Conservation (phyloP, 1,284 basidiomycete species). For the Marasmius sp. region DNA sequence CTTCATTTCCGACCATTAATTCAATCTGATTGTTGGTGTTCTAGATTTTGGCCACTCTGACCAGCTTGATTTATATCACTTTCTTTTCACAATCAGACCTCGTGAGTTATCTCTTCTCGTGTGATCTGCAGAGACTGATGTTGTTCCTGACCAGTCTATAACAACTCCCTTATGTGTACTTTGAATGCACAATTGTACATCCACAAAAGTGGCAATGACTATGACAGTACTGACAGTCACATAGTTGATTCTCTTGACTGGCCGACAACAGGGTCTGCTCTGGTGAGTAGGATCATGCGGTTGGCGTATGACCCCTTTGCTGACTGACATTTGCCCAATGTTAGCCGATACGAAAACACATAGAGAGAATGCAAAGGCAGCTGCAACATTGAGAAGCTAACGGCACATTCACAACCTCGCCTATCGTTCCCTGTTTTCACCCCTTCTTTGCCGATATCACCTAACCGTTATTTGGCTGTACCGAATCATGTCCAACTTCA, state of each 20-base stretch:
- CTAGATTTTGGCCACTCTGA: constrained; percentile 37
- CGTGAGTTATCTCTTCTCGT: constrained; percentile 27
- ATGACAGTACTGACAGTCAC: constrained; percentile 19
- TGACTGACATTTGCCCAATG: not conserved
- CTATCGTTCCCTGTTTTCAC: not conserved
- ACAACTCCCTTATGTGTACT: constrained; percentile 50
- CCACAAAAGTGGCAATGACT: constrained; percentile 26
- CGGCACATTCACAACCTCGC: no score
- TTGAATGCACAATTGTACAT: constrained; percentile 45
- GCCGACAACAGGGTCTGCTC: not conserved
- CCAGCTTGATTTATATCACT: constrained; percentile 43
- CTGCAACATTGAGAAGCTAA: no score
- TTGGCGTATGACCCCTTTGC: not conserved
- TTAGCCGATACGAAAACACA: no score
- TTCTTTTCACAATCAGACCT: constrained; percentile 55
- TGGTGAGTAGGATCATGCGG: not conserved
- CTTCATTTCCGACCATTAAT: not conserved
- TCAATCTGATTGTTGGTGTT: not conserved
- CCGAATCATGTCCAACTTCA: no score
- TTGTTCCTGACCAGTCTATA: constrained; percentile 36
- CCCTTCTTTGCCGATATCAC: no score
- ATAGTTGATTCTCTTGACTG: not conserved
- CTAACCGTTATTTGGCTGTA: no score
- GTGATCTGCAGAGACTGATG: not conserved
- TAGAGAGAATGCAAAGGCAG: no score